Percentiles rank a stretch among this genome's conserved stretches.
phyloP scores from a whole-genome alignment of 78 protist genomes.

The Isochrysis galbana region DNA sequence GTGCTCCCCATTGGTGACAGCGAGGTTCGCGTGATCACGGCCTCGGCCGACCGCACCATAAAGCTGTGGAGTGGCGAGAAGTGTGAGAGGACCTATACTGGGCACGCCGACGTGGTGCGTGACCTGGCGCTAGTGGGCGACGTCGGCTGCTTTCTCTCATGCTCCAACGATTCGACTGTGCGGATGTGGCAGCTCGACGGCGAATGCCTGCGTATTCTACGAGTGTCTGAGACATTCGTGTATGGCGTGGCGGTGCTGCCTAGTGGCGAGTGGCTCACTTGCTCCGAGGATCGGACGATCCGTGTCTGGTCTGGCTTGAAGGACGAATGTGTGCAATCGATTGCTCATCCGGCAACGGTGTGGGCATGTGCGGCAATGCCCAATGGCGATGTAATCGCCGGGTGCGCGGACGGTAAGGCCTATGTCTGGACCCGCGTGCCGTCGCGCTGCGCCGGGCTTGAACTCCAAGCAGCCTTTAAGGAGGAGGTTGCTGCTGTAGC shows the following conservation, averaged over 20 bases:
- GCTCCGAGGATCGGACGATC: constrained; percentile 68
- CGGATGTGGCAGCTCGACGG: constrained; percentile 67
- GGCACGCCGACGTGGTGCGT: constrained; percentile 79
- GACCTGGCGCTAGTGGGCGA: constrained; percentile 68
- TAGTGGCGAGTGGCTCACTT: constrained; percentile 48
- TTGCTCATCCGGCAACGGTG: constrained; percentile 70
- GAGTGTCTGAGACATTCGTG: constrained; percentile 50
- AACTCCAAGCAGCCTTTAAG: neutral
- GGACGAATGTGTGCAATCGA: constrained; percentile 58
- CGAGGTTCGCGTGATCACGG: constrained; percentile 41
- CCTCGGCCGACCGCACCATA: constrained; percentile 74
- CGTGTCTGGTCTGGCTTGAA: constrained; percentile 50
- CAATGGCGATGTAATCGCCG: constrained; percentile 54
- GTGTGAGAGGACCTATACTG: constrained; percentile 22
- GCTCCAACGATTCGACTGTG: neutral
- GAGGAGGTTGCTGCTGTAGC: neutral
- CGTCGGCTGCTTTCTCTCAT: constrained; percentile 34
- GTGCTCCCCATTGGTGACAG: constrained; percentile 65
- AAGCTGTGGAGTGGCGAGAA: constrained; percentile 58
- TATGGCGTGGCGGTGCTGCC: constrained; percentile 55
- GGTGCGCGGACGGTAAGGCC: constrained; percentile 69
- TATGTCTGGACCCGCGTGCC: constrained; percentile 51
- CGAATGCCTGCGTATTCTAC: neutral
- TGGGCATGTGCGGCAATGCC: neutral
- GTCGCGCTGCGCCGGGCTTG: neutral